Evolutionary conservation across 2,329 filamentous ascomycete genomes (phyloP).

Genomic region (Paradendryphiella salina): DNA sequence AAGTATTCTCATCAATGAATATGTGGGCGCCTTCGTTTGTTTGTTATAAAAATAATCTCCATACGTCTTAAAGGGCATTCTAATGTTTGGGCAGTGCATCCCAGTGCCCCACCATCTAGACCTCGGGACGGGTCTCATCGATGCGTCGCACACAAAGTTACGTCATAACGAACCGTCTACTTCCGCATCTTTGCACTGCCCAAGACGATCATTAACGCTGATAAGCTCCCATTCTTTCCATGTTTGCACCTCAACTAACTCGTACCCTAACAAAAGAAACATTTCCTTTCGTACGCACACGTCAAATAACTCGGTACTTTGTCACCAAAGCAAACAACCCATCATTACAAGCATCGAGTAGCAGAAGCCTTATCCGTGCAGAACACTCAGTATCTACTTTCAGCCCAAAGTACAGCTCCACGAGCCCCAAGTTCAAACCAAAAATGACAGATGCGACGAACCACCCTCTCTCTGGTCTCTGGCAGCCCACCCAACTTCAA

Average conservation of each 20-base stretch:
- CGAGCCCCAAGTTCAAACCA: slow-evolving; percentile 14
- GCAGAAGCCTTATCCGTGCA: not conserved
- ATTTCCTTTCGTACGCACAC: not conserved
- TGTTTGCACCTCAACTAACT: not conserved
- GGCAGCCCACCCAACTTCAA: slow-evolving; percentile 56
- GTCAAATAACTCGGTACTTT: not conserved
- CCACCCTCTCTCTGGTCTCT: slow-evolving; percentile 54
- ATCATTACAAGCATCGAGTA: not conserved
- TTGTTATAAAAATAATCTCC: too few relatives aligned
- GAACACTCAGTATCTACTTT: not conserved
- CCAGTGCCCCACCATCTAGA: slow-evolving; percentile 1
- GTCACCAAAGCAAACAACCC: not conserved
- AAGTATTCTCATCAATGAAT: not conserved
- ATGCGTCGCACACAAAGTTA: slow-evolving; percentile 1
- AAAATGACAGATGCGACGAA: slow-evolving; percentile 51
- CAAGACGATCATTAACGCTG: not conserved
- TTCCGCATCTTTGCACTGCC: not conserved
- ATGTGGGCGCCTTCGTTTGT: too few relatives aligned
- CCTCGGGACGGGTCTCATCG: slow-evolving; percentile 11
- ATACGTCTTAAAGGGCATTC: too few relatives aligned
- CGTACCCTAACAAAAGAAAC: not conserved
- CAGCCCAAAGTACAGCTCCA: not conserved
- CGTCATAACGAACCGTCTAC: slow-evolving; percentile 13
- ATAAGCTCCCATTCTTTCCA: not conserved
- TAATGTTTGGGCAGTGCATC: too few relatives aligned